A percentile compares a stretch with the other conserved stretches of the same genome.
Evolutionary conservation across 208 protist species (phyloP).

Genomic region (Plasmodiophora brassicae): DNA sequence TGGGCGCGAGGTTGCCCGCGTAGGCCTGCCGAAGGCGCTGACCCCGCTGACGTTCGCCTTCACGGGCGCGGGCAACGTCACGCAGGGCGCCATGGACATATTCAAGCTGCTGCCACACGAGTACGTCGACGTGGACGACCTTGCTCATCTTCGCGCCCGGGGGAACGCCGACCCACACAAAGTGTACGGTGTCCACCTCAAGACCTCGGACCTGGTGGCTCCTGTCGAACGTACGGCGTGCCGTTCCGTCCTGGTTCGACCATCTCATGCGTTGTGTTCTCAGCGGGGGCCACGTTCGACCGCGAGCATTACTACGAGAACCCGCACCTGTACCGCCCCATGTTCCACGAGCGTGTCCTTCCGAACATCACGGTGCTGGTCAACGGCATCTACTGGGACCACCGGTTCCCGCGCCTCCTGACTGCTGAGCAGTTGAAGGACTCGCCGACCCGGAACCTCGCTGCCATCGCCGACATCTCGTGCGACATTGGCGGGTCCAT

Average conservation of each 20-base stretch:
- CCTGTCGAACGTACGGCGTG: not conserved
- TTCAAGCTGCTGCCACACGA: conserved; percentile 37
- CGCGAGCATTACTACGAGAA: conserved; percentile 21
- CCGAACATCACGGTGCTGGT: conserved; percentile 9
- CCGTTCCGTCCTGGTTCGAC: too few species aligned
- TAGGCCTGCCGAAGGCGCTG: not conserved
- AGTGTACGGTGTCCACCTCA: conserved; percentile 20
- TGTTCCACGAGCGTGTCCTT: conserved; percentile 5
- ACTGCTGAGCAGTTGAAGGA: not conserved
- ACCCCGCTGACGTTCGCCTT: conserved; percentile 21
- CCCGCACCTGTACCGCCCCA: not conserved
- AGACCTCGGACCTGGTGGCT: not conserved
- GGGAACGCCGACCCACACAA: not conserved
- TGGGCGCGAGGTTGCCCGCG: not conserved
- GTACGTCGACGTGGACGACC: not conserved
- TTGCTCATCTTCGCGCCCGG: not conserved
- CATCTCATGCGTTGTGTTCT: too few species aligned
- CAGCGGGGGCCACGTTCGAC: too few species aligned
- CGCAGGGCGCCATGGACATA: conserved; percentile 31
- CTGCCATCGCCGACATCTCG: not conserved
- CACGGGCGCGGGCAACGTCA: conserved; percentile 22
- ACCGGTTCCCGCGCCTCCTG: not conserved
- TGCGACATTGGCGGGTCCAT: conserved; percentile 36
- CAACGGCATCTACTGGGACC: conserved; percentile 34
- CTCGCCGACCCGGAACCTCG: not conserved